Evolutionary conservation across 768 basidiomycete species (phyloP).

Genomic region (Kwoniella sp.): DNA sequence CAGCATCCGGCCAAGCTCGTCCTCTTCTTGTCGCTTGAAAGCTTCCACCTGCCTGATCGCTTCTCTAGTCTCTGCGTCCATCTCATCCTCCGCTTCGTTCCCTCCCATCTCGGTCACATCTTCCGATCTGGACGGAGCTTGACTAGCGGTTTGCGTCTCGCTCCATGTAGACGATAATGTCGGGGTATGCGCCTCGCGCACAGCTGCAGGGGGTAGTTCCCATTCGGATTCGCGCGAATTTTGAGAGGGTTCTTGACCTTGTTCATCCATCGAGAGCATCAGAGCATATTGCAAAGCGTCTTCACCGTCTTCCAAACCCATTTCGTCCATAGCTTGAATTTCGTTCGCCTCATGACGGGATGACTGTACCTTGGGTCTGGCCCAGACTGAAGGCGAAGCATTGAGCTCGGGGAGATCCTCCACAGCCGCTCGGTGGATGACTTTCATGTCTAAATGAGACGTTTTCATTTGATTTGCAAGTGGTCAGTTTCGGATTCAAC

Average conservation of each 20-base stretch:
- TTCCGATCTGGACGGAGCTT: neutral
- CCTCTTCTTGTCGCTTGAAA: slow-evolving; percentile 34
- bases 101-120: neutral
- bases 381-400: slow-evolving; percentile 3
- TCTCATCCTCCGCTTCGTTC: slow-evolving; percentile 6
- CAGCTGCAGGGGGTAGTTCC: neutral
- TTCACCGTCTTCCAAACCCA: slow-evolving; percentile 49
- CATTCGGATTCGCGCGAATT: neutral
- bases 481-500: no score
- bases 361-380: slow-evolving; percentile 5
- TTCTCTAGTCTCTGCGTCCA: slow-evolving; percentile 26
- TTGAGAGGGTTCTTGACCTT: neutral
- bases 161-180: neutral
- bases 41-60: slow-evolving; percentile 36
- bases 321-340: slow-evolving; percentile 39
- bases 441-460: slow-evolving; percentile 35
- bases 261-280: slow-evolving; percentile 50
- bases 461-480: neutral
- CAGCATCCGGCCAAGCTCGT: slow-evolving; percentile 36
- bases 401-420: slow-evolving; percentile 36
- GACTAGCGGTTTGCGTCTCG: neutral
- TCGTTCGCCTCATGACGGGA: slow-evolving; percentile 29
- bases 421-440: slow-evolving; percentile 38
- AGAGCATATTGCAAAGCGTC: slow-evolving; percentile 53
- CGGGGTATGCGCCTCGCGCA: slow-evolving; percentile 1